Conservation (phyloP, 75 land plant species). For the Isoetes taiwanensis region DNA sequence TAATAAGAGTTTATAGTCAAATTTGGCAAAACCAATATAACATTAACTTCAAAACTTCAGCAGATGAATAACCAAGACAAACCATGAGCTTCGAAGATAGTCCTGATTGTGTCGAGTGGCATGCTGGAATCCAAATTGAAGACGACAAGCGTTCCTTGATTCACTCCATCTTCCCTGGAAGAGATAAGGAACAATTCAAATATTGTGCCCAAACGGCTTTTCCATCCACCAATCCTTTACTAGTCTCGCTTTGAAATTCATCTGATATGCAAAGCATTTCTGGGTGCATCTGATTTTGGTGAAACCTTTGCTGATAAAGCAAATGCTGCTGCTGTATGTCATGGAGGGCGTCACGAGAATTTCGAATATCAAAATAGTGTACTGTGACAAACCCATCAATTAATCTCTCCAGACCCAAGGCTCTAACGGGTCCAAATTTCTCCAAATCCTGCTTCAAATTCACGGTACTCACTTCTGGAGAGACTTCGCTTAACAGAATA, state of each 20-base stretch:
- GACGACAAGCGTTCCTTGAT: constrained; percentile 83
- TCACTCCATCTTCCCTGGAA: constrained; percentile 19
- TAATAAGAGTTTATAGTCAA: too few species aligned
- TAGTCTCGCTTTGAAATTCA: not conserved
- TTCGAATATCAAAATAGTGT: constrained; percentile 72
- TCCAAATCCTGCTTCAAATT: constrained; percentile 47
- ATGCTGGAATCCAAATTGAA: constrained; percentile 57
- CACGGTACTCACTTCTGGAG: constrained; percentile 29
- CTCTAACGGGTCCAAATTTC: constrained; percentile 58
- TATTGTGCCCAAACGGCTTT: constrained; percentile 86
- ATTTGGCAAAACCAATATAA: too few species aligned
- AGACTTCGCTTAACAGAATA: constrained; percentile 50
- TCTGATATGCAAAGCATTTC: constrained; percentile 1
- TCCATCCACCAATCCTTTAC: constrained; percentile 49
- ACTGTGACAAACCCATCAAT: constrained; percentile 58
- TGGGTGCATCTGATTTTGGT: constrained; percentile 12
- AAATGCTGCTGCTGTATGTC: constrained; percentile 79
- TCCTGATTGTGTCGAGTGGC: constrained; percentile 20
- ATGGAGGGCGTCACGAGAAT: constrained; percentile 43
- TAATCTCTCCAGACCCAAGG: constrained; percentile 9
- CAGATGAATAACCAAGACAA: not conserved
- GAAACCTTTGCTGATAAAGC: constrained; percentile 45
- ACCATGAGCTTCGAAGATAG: constrained; percentile 63
- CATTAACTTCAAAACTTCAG: not conserved
- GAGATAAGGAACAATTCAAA: constrained; percentile 23